These are phyloP conservation scores for Dioscorea dumetorum DNA, from an alignment of 106 monocot species.

Conservation along the genomic window DNA sequence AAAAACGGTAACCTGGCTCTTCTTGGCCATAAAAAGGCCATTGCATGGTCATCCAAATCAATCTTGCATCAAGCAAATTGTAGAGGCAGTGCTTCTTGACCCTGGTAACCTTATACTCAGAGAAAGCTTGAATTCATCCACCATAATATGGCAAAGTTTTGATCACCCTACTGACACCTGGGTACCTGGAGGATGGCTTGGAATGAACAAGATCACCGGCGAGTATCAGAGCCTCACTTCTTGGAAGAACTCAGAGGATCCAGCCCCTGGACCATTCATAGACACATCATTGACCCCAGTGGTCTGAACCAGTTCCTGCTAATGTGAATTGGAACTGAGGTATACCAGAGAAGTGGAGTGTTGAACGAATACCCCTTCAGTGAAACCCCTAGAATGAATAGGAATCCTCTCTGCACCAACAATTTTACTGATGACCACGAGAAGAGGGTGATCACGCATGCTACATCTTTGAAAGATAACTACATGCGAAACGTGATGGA, in stretches of 20 bases:
- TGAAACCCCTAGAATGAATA: conserved; percentile 3
- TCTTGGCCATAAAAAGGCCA: background rate
- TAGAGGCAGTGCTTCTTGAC: conserved; percentile 20
- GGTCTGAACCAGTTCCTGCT: conserved; percentile 23
- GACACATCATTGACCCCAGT: conserved; percentile 14
- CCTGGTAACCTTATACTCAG: conserved; percentile 25
- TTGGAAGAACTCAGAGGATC: conserved; percentile 43
- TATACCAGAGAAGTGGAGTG: conserved; percentile 19
- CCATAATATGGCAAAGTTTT: conserved; percentile 36
- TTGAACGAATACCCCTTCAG: conserved; percentile 23
- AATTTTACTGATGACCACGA: conserved; percentile 1
- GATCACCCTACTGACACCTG: conserved; percentile 43
- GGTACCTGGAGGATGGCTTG: conserved; percentile 31
- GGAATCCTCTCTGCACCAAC: background rate
- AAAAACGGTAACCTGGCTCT: conserved; percentile 32
- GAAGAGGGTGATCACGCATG: conserved; percentile 14
- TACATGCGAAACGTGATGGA: conserved; percentile 16
- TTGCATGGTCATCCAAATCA: conserved; percentile 25
- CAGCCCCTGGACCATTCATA: conserved; percentile 19
- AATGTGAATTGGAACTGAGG: conserved; percentile 11
- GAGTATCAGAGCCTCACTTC: conserved; percentile 19
- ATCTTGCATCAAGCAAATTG: background rate
- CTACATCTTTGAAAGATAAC: background rate
- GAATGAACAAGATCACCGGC: conserved; percentile 11
- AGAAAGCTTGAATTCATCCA: background rate